Evolutionary conservation across 2,329 filamentous ascomycete genomes (phyloP), one percentile per base, ranked within the genome.

Genomic region (Aphanocladium album): DNA sequence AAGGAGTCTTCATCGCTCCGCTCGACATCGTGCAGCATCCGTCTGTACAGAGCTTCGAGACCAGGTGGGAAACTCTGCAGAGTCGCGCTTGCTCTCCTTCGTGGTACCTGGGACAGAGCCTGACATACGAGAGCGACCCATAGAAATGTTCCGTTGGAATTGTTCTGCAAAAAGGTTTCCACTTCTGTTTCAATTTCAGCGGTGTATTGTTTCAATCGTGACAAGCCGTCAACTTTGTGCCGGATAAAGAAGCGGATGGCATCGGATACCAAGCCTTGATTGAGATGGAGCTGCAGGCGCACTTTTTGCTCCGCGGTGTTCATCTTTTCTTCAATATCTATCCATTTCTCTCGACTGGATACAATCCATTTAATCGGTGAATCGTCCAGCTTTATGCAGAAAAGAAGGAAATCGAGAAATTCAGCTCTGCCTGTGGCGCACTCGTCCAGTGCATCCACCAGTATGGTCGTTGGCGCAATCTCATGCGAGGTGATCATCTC

Each of bases 401-500:
- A 52, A 14, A 61, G 56, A 45, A 81, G 70, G 7, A 79, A 66
- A 4, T 72, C 55, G 14, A 80, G 67, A 43, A 80, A 73, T 43
- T 67, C 37, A 2, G 47, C 5, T 19, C 67, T 61, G 39, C 65
- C 71, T 9, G 27, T 62, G 39, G 49, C 63, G 62, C 78, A 82
- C 64, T 83, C 78, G 62, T 83, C 77, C 0, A 83, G 74, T 2
- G 75, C 78, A 66, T 82, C 77, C 35, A 83, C 69, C 2, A 82
- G 62, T 5, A 82, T 49, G 62, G 73, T 25, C 2, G 27, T 33
- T 12, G 14, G 75, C 0, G 69, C 70, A 0, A 2, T 66, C 7
- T 64, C 39, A 0, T 67, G 62, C 55, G 79, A 75, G 47, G 70
- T 30, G 1, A 83, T 60, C 14, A 82, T 77, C 27, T 69, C 65